Percentiles rank a stretch among this genome's conserved stretches.
Evolutionary conservation across 306 rosid genomes (phyloP).

Genomic region (Vigna angularis): DNA sequence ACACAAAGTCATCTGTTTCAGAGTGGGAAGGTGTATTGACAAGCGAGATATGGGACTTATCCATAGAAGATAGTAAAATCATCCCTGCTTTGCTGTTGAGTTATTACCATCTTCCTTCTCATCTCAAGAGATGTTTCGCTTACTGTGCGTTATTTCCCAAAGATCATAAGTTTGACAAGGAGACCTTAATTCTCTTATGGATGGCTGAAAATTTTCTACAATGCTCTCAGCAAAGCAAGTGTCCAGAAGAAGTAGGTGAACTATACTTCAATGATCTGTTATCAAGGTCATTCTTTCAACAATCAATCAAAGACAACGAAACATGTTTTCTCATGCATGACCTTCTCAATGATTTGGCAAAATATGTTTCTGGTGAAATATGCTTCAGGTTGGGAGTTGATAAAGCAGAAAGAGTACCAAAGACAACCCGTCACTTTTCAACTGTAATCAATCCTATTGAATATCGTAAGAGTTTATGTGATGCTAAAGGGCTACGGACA

Average conservation of each 20-base stretch:
- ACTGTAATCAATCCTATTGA: too few species aligned
- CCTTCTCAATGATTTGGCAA: neutral
- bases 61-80: neutral
- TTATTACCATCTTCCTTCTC: neutral
- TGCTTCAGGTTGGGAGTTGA: neutral
- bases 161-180: neutral
- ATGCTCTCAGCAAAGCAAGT: neutral
- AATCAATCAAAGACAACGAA: neutral
- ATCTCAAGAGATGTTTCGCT: slow-evolving; percentile 3
- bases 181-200: neutral
- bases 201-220: neutral
- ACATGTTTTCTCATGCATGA: neutral
- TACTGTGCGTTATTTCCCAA: neutral
- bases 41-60: neutral
- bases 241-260: neutral
- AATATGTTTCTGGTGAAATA: neutral
- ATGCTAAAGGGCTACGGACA: neutral
- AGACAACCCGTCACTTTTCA: neutral
- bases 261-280: neutral
- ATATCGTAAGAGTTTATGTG: neutral
- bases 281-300: neutral
- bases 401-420: too few species aligned
- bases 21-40: neutral
- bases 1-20: neutral
- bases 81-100: neutral